Evolutionary conservation across 1,284 basidiomycete species (phyloP).

Genomic region (Cystobasidiaceae sp.): DNA sequence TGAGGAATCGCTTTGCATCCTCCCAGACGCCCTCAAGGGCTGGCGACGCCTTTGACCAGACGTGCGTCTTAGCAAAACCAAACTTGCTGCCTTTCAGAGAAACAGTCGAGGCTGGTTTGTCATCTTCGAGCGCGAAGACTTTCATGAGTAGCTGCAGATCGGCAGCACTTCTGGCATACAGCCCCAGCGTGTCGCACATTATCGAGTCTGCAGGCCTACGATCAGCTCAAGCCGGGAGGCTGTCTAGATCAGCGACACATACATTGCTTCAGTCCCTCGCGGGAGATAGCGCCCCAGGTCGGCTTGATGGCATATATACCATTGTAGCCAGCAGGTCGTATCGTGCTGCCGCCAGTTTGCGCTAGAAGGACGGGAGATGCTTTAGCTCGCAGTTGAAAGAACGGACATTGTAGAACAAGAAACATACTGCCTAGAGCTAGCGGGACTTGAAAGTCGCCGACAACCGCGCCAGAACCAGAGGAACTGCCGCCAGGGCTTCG

Average conservation of each 20-base stretch:
- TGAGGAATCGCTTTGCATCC: conserved; percentile 24
- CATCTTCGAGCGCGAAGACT: conserved; percentile 40
- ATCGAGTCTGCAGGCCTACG: conserved; percentile 1
- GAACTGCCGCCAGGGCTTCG: conserved; percentile 42
- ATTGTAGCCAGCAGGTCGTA: conserved; percentile 89
- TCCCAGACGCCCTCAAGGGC: conserved; percentile 15
- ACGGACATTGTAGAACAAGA: conserved; percentile 8
- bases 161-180: conserved; percentile 37
- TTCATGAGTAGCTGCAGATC: conserved; percentile 42
- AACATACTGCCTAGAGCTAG: conserved; percentile 34
- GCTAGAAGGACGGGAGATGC: conserved; percentile 43
- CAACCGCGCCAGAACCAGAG: conserved; percentile 42
- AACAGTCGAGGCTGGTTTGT: conserved; percentile 35
- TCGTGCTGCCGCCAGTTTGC: conserved; percentile 89
- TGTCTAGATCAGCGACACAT: not conserved
- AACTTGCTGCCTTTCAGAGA: conserved; percentile 67
- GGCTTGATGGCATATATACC: conserved; percentile 89
- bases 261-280: conserved; percentile 59
- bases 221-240: not conserved
- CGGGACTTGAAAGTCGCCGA: conserved; percentile 39
- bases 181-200: conserved; percentile 42
- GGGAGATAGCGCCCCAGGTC: conserved; percentile 82
- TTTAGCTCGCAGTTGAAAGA: not conserved
- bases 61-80: conserved; percentile 39
- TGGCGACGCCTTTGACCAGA: conserved; percentile 32